Base-by-base conservation (phyloP, 2,329 filamentous ascomycete species). In the Pestalotiopsis sp. region DNA sequence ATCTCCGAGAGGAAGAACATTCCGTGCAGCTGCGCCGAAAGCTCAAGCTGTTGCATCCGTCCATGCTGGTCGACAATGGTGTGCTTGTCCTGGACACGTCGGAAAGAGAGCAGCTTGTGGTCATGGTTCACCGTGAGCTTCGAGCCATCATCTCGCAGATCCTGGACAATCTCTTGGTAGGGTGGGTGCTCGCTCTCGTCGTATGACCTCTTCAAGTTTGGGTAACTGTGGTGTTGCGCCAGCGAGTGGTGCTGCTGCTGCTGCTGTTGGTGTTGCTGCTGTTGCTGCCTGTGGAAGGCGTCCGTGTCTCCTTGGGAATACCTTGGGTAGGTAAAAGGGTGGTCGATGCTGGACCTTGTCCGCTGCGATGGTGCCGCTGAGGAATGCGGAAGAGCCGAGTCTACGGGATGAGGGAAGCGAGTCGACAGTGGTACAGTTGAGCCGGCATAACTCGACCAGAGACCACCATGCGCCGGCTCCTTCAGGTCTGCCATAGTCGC, bases 1-100 rank as follows among this genome's bases (percentile, higher is more conserved):
- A 92, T 92, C 78, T 95, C 93, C 38, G 93, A 94, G 39, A 95
- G 84, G 79, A 95, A 95, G 83, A 95, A 95, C 92, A 95, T 95
- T 83, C 93, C 93, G 77, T 95, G 92, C 38, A 95, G 89, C 81
- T 95, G 92, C 17, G 93, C 92, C 7, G 87, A 86, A 49, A 90
- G 80, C 72, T 90, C 88, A n/a, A 90, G 83, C 73, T 89, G 86
- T 76, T 89, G 87, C 72, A 89, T 85, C 58, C 86, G 85, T 58
- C 87, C 87, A 76, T 89, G 86, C 71, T 85, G 83, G 75, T 90
- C 87, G 69, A 90, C 83, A 63, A 90, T 84, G 56, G 87, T 89
- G 79, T 86, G 82, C 80, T 89, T 90, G 76, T 90, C 87, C 72
- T 86, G 85, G 9, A 83, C 81, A 68, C 84, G 84, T 73, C 86